Evolutionary conservation across 345 rosid species (phyloP).

Genomic region (Euphorbia pulcherrima): DNA sequence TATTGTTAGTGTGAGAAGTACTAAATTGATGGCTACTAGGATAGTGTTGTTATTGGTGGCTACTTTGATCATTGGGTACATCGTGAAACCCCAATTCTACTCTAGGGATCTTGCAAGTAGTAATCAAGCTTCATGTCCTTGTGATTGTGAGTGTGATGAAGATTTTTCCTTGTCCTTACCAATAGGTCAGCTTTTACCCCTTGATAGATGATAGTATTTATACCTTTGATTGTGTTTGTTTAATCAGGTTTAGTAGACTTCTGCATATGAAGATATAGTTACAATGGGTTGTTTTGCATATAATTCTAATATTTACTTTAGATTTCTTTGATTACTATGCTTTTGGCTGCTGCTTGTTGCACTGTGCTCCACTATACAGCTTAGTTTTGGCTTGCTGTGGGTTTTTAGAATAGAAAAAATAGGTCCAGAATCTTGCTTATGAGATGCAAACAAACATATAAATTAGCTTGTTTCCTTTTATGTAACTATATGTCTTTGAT

Average conservation of each 20-base stretch:
- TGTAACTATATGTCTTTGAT: neutral
- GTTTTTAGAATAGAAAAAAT: no score
- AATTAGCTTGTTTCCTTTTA: neutral
- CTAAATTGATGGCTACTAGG: constrained; percentile 29
- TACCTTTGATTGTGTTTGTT: neutral
- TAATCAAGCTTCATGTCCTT: constrained; percentile 26
- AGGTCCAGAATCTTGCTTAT: neutral
- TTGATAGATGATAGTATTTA: neutral
- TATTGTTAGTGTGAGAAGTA: neutral
- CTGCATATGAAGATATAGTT: neutral
- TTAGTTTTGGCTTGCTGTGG: neutral
- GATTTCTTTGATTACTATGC: neutral
- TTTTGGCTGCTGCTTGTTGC: neutral
- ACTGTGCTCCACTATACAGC: neutral
- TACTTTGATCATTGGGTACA: constrained; percentile 25
- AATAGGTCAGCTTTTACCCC: constrained; percentile 21
- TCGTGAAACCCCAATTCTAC: constrained; percentile 18
- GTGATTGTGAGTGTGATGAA: constrained; percentile 38
- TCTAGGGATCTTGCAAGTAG: constrained; percentile 20
- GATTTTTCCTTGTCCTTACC: constrained; percentile 20
- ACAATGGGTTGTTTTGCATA: neutral
- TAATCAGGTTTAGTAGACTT: neutral
- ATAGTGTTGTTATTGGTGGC: constrained; percentile 27
- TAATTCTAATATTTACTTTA: neutral
- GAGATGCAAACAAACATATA: neutral